Base-by-base conservation (phyloP, 192 early-diverging fungal species). In the Coemansia biformis region DNA sequence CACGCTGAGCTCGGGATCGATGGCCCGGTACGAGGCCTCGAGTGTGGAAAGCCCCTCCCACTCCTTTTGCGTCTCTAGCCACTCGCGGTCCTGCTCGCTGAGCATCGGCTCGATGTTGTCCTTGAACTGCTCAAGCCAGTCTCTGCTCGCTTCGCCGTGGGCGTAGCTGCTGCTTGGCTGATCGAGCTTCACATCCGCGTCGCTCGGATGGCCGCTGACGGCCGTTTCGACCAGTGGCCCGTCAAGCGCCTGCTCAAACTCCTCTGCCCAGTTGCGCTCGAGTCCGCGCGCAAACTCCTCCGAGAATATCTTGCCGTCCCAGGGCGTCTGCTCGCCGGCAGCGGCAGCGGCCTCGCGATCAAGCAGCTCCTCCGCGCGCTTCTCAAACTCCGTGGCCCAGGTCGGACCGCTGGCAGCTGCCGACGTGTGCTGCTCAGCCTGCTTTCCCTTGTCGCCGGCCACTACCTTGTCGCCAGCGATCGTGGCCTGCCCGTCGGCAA, bases 381-480 rank as follows among this genome's bases (percentile, higher is more conserved):
- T 77, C 37, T 77, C 76, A 73, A 87, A 87, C 37, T 87, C 86
- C 22, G 81, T 79, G 41, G 80, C 78, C 85, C 87, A 87, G 5
- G 81, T 80, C 17, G 78, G 68, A 0, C 78, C 80, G 5, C 49
- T 55, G 14, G 48, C 38, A 10, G 63, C 38, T 36, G 59, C 13
- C n/a, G n/a, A n/a, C n/a, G n/a, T n/a, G n/a, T n/a, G n/a, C n/a
- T n/a, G n/a, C 65, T 53, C 8, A 21, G 37, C 24, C 48, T 63
- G 48, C 37, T 54, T 48, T 26, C 71, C 73, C 44, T 66, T 65
- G 35, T 64, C 49, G 23, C 17, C 35, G 47, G 69, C 30, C 26
- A 78, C 73, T 15, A 99, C 74, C 64, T 93, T 88, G 54, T 95
- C 85, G 26, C 88, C 90, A 48, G 88, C 87, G 38, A 99, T 88